Conservation (phyloP, 2,329 filamentous ascomycete species). For the Penicillium sp. region DNA sequence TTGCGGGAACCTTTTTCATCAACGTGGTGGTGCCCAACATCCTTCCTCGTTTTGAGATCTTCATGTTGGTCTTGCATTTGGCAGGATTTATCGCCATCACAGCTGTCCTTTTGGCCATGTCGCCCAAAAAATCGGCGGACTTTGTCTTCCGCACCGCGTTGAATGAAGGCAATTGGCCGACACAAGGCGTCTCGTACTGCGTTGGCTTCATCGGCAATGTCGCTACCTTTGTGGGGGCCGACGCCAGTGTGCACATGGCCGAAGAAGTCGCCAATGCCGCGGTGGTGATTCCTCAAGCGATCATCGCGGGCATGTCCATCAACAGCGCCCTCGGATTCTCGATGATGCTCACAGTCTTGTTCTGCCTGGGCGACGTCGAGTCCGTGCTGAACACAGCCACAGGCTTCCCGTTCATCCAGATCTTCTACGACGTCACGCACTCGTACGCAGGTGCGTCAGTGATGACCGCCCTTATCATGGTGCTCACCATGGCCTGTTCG, state of each 20-base stretch:
- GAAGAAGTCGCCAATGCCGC: conserved; percentile 44
- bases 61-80: conserved; percentile 47
- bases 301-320: conserved; percentile 37
- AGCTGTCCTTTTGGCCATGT: conserved; percentile 36
- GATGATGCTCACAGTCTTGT: conserved; percentile 38
- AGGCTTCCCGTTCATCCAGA: conserved; percentile 40
- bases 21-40: conserved; percentile 45
- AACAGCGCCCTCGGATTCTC: conserved; percentile 40
- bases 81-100: conserved; percentile 50
- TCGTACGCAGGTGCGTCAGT: conserved; percentile 37
- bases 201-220: conserved; percentile 38
- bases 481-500: conserved; percentile 33
- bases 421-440: conserved; percentile 49
- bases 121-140: conserved; percentile 28
- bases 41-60: conserved; percentile 45
- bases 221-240: conserved; percentile 36
- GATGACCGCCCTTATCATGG: conserved; percentile 36
- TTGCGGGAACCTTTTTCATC: conserved; percentile 42
- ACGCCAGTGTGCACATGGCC: conserved; percentile 35
- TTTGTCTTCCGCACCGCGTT: conserved; percentile 36
- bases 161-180: conserved; percentile 38
- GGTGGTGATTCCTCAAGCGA: conserved; percentile 37
- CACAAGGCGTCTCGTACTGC: conserved; percentile 37
- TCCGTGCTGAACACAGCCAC: conserved; percentile 35
- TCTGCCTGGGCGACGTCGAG: conserved; percentile 38